Percentiles rank a stretch among this genome's conserved stretches.
Conservation (phyloP, 108 stramenopile species). For the Bacterosira constricta region DNA sequence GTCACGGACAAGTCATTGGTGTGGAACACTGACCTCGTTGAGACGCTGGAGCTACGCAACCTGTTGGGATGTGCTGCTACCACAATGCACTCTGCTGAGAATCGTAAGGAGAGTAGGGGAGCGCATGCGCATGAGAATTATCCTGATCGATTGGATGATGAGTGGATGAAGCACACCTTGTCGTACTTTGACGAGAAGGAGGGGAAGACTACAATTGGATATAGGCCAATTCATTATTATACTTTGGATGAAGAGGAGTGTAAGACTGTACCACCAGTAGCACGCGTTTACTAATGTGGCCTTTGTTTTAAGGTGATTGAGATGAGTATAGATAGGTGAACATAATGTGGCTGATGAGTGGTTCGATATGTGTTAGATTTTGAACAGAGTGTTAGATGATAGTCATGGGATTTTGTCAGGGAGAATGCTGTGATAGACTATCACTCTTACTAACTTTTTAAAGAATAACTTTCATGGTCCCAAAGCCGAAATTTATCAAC, state of each 20-base stretch:
- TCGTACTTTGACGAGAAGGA: constrained; percentile 91
- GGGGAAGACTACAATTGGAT: constrained; percentile 88
- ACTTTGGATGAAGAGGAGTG: constrained; percentile 97
- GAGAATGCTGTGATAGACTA: too few relatives aligned
- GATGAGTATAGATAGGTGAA: neutral
- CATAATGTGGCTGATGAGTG: neutral
- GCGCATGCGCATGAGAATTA: constrained; percentile 99
- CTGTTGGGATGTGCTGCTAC: constrained; percentile 93
- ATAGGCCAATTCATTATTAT: constrained; percentile 94
- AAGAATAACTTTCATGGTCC: too few relatives aligned
- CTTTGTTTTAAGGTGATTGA: neutral
- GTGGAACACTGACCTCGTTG: constrained; percentile 99
- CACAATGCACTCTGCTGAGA: constrained; percentile 97
- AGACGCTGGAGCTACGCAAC: constrained; percentile 94
- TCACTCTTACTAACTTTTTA: too few relatives aligned
- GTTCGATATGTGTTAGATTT: too few relatives aligned
- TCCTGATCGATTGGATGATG: constrained; percentile 91
- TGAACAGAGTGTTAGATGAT: too few relatives aligned
- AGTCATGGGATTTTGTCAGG: too few relatives aligned
- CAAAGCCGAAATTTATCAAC: too few relatives aligned
- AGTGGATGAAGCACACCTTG: constrained; percentile 99
- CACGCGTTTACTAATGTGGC: constrained; percentile 93
- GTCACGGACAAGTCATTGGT: constrained; percentile 95
- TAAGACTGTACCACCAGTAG: constrained; percentile 90
- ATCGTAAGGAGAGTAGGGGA: constrained; percentile 95